phyloP scores from a whole-genome alignment of 2,329 filamentous ascomycete genomes.

The Elsinoe arachidis region DNA sequence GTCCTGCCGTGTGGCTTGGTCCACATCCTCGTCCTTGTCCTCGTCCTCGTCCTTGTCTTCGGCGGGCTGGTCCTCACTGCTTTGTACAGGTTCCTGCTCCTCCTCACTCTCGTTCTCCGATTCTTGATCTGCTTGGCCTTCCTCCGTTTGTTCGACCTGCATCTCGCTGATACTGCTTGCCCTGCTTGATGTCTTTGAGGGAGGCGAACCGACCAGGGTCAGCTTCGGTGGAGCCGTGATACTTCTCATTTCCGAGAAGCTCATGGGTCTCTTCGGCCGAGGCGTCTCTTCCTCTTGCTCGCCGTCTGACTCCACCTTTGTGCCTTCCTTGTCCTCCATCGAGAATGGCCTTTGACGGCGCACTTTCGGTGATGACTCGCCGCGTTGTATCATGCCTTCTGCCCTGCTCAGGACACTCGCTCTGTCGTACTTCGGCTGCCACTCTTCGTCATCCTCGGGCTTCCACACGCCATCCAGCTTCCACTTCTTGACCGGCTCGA shows the following conservation, averaged over 20 bases:
- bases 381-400: conserved; percentile 1
- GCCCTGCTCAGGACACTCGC: conserved; percentile 14
- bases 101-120: neutral
- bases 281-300: conserved; percentile 15
- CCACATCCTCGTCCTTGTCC: neutral
- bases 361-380: neutral
- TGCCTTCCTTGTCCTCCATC: neutral
- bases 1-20: neutral
- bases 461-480: conserved; percentile 40
- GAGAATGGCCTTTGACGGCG: conserved; percentile 5
- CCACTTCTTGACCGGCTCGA: conserved; percentile 46
- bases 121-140: neutral
- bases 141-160: neutral
- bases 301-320: conserved; percentile 10
- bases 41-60: neutral
- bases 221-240: conserved; percentile 35
- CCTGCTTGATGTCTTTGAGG: conserved; percentile 24
- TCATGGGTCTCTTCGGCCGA: conserved; percentile 8
- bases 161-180: neutral
- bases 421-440: conserved; percentile 17
- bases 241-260: conserved; percentile 21
- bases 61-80: neutral
- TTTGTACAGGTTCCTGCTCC: neutral
- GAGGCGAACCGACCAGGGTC: conserved; percentile 35
- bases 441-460: conserved; percentile 31